Evolutionary conservation across 345 rosid species (phyloP).

Genomic region (Gossypium turneri): DNA sequence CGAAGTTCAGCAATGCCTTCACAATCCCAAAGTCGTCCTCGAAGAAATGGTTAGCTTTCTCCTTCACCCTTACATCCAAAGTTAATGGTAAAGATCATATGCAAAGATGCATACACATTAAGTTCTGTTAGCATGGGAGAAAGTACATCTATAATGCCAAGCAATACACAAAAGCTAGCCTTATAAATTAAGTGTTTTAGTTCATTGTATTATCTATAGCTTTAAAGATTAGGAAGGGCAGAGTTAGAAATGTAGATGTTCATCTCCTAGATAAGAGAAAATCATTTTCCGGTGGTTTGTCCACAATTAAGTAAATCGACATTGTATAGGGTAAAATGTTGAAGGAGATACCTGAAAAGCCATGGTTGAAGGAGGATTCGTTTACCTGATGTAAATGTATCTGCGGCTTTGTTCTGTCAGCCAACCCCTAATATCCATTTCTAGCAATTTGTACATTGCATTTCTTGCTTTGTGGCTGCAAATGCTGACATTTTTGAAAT

Average conservation of each 20-base stretch:
- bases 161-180: background rate
- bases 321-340: background rate
- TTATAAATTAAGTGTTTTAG: background rate
- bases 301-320: background rate
- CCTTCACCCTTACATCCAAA: conserved; percentile 1
- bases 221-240: background rate
- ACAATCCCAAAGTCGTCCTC: conserved; percentile 21
- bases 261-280: background rate
- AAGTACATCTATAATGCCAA: background rate
- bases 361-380: background rate
- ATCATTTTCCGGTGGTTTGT: background rate
- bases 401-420: background rate
- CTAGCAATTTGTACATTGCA: background rate
- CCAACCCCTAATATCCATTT: background rate
- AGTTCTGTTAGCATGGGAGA: background rate
- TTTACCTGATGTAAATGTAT: background rate
- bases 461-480: conserved; percentile 10
- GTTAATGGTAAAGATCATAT: background rate
- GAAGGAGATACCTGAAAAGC: background rate
- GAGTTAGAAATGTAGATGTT: background rate
- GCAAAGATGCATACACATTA: background rate
- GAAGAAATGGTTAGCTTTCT: conserved; percentile 32
- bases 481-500: conserved; percentile 23
- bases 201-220: background rate
- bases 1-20: conserved; percentile 22